These are phyloP conservation scores for Boletus bicolor DNA, from an alignment of 768 basidiomycete species.

Conservation along the genomic window DNA sequence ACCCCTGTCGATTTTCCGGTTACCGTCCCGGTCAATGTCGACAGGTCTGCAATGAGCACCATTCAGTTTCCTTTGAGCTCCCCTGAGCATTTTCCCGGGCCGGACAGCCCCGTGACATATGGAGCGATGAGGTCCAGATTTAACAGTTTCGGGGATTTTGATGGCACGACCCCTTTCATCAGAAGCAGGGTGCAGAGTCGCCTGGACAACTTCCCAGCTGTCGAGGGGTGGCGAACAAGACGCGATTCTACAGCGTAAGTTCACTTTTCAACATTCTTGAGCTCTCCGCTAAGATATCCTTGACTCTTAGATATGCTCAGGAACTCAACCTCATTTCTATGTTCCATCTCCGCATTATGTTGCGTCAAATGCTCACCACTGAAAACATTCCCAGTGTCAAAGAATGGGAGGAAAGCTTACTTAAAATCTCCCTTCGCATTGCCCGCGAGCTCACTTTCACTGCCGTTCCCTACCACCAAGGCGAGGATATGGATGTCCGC, in stretches of 20 bases:
- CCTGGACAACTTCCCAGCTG: slow-evolving; percentile 50
- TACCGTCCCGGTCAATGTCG: slow-evolving; percentile 47
- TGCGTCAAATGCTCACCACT: slow-evolving; percentile 83
- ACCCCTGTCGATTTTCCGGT: slow-evolving; percentile 58
- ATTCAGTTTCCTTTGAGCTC: slow-evolving; percentile 81
- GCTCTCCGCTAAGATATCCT: slow-evolving; percentile 1
- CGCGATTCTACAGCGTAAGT: slow-evolving; percentile 88
- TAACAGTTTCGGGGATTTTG: slow-evolving; percentile 70
- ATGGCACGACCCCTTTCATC: slow-evolving; percentile 72
- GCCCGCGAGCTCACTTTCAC: slow-evolving; percentile 84
- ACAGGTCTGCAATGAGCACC: slow-evolving; percentile 55
- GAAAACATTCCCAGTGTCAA: slow-evolving; percentile 77
- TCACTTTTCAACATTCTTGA: not conserved
- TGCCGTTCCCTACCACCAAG: slow-evolving; percentile 64
- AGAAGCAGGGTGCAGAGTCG: slow-evolving; percentile 83
- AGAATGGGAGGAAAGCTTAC: slow-evolving; percentile 87
- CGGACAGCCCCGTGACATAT: slow-evolving; percentile 54
- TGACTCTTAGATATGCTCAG: slow-evolving; percentile 61
- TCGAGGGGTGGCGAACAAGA: slow-evolving; percentile 83
- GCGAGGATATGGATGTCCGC: slow-evolving; percentile 92
- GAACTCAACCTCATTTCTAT: slow-evolving; percentile 85
- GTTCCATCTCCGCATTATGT: slow-evolving; percentile 85
- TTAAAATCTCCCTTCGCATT: slow-evolving; percentile 79
- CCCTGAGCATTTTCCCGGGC: slow-evolving; percentile 54
- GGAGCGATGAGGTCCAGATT: slow-evolving; percentile 58